Conservation (phyloP, 2,329 filamentous ascomycete genomes). For the Alternaria novae-zelandiae region DNA sequence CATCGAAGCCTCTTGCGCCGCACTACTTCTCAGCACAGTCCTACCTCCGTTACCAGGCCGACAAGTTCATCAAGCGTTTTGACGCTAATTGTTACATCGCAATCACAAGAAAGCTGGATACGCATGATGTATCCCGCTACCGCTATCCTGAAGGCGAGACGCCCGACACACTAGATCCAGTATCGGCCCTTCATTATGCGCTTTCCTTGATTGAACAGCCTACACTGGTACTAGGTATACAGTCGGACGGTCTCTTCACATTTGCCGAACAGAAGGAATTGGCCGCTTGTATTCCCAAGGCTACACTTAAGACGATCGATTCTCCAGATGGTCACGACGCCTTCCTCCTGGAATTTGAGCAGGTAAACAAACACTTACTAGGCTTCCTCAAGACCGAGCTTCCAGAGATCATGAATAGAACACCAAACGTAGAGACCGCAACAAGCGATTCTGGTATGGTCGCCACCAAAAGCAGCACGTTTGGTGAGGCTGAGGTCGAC, state of each 20-base stretch:
- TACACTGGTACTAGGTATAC: slow-evolving; percentile 88
- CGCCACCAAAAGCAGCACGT: slow-evolving; percentile 85
- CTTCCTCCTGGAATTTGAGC: slow-evolving; percentile 94
- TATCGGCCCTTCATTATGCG: slow-evolving; percentile 67
- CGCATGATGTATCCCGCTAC: slow-evolving; percentile 88
- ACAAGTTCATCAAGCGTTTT: slow-evolving; percentile 96
- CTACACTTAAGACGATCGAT: slow-evolving; percentile 83
- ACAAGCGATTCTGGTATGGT: slow-evolving; percentile 55
- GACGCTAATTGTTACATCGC: slow-evolving; percentile 99
- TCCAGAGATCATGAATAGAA: slow-evolving; percentile 81
- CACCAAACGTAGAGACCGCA: slow-evolving; percentile 49
- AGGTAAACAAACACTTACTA: slow-evolving; percentile 88
- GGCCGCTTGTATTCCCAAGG: slow-evolving; percentile 78
- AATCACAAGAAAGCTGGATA: slow-evolving; percentile 96
- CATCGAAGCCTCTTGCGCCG: slow-evolving; percentile 50
- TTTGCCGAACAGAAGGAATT: slow-evolving; percentile 96
- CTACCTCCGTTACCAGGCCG: slow-evolving; percentile 93
- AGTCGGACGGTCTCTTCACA: slow-evolving; percentile 94
- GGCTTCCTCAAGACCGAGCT: slow-evolving; percentile 82
- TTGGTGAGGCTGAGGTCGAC: slow-evolving; percentile 94
- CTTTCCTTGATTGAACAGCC: slow-evolving; percentile 86
- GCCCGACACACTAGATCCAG: slow-evolving; percentile 56
- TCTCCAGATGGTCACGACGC: slow-evolving; percentile 96
- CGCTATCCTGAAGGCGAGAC: slow-evolving; percentile 56
- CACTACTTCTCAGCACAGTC: slow-evolving; percentile 99